Conservation (phyloP, 495 filamentous ascomycete genomes). For the Xylaria scruposa region DNA sequence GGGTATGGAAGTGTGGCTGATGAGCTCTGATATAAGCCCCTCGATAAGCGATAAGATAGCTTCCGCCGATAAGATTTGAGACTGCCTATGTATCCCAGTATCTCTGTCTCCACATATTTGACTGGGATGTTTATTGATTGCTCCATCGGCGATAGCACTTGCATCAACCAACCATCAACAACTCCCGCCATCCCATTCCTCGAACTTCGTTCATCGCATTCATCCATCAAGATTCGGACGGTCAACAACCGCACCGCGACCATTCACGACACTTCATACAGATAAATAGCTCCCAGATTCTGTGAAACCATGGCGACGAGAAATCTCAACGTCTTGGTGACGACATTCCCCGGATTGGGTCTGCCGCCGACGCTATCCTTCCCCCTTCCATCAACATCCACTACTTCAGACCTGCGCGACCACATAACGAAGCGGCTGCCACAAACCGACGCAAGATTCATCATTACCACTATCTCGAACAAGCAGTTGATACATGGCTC, state of each 20-base stretch:
- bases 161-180: background rate
- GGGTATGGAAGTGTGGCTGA: conserved; percentile 27
- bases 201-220: background rate
- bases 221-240: background rate
- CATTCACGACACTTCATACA: background rate
- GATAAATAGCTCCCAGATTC: background rate
- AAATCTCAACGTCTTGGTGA: conserved; percentile 81
- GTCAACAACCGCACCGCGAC: background rate
- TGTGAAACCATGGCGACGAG: conserved; percentile 47
- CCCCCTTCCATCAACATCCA: conserved; percentile 68
- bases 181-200: background rate
- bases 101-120: background rate
- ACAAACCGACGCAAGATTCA: conserved; percentile 58
- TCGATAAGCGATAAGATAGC: background rate
- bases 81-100: background rate
- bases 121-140: background rate
- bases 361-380: conserved; percentile 80
- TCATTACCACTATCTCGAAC: conserved; percentile 84
- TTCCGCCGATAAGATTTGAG: background rate
- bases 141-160: background rate
- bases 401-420: conserved; percentile 69
- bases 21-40: background rate
- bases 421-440: conserved; percentile 71
- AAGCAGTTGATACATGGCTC: conserved; percentile 63
- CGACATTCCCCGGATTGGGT: conserved; percentile 80